Conservation (phyloP, 2,329 filamentous ascomycete species). For the Colletotrichum sp. region DNA sequence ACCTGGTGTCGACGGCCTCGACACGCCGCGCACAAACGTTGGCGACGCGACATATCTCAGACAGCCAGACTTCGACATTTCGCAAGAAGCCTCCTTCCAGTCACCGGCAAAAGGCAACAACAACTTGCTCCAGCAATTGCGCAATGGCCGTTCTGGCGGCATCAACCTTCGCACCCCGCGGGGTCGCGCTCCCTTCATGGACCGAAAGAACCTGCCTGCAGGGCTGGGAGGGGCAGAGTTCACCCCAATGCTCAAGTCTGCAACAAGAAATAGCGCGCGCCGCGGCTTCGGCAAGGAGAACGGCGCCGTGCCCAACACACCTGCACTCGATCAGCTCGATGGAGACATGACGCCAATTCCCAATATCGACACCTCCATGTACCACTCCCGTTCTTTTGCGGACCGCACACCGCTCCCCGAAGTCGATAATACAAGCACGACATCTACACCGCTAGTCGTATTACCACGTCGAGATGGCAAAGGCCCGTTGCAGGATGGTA, state of each 20-base stretch:
- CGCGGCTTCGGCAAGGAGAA: constrained; percentile 66
- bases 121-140: constrained; percentile 78
- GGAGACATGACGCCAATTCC: constrained; percentile 79
- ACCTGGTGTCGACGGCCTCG: constrained; percentile 69
- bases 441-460: constrained; percentile 81
- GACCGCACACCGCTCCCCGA: constrained; percentile 74
- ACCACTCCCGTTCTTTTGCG: constrained; percentile 67
- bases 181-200: constrained; percentile 72
- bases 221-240: constrained; percentile 79
- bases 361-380: constrained; percentile 74
- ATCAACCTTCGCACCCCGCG: constrained; percentile 76
- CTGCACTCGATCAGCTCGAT: constrained; percentile 69
- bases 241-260: constrained; percentile 88
- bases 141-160: constrained; percentile 64
- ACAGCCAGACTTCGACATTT: constrained; percentile 79
- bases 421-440: constrained; percentile 77
- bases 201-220: constrained; percentile 73
- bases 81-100: constrained; percentile 85
- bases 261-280: constrained; percentile 74
- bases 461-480: constrained; percentile 68
- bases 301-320: constrained; percentile 67
- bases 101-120: constrained; percentile 72
- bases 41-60: constrained; percentile 84
- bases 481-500: constrained; percentile 80
- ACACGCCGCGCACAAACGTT: constrained; percentile 85